Percentiles rank a stretch among this genome's conserved stretches.
These are phyloP conservation scores for Opeltia flavorubescens DNA, from an alignment of 495 filamentous ascomycete species.

Conservation along the genomic window DNA sequence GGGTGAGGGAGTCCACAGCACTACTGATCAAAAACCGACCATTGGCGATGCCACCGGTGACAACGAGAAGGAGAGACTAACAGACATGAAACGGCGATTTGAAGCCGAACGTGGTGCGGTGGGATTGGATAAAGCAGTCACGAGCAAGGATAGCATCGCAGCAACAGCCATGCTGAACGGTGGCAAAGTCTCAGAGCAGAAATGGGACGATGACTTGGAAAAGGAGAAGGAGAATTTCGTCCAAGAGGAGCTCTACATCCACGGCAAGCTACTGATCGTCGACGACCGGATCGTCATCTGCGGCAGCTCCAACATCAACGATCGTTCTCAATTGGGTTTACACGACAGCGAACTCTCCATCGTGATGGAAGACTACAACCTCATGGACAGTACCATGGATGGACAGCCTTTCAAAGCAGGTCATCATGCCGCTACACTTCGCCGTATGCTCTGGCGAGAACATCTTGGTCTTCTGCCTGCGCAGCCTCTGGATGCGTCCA, in stretches of 20 bases:
- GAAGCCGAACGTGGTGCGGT: constrained; percentile 39
- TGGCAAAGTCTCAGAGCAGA: constrained; percentile 49
- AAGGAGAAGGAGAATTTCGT: constrained; percentile 75
- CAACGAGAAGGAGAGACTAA: constrained; percentile 26
- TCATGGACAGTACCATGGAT: constrained; percentile 63
- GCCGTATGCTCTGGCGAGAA: constrained; percentile 82
- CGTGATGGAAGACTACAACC: constrained; percentile 74
- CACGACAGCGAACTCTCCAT: constrained; percentile 90
- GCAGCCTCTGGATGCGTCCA: constrained; percentile 53
- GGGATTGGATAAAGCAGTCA: constrained; percentile 25
- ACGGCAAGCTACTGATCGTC: constrained; percentile 76
- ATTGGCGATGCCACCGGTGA: constrained; percentile 25
- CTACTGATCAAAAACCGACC: constrained; percentile 26
- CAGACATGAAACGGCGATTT: constrained; percentile 48
- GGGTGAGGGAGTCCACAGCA: constrained; percentile 55
- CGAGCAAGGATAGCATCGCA: constrained; percentile 55
- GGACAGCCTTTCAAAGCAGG: constrained; percentile 61
- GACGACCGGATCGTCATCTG: constrained; percentile 75
- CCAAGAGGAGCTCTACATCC: constrained; percentile 90
- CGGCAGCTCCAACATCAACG: constrained; percentile 84
- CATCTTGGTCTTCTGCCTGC: constrained; percentile 74
- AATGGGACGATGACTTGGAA: constrained; percentile 57
- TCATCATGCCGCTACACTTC: constrained; percentile 63
- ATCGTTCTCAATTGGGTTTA: constrained; percentile 76
- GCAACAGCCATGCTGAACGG: constrained; percentile 66